A percentile compares a stretch with the other conserved stretches of the same genome.
Conservation (phyloP, 768 basidiomycete species). For the Gymnopilus dilepis region DNA sequence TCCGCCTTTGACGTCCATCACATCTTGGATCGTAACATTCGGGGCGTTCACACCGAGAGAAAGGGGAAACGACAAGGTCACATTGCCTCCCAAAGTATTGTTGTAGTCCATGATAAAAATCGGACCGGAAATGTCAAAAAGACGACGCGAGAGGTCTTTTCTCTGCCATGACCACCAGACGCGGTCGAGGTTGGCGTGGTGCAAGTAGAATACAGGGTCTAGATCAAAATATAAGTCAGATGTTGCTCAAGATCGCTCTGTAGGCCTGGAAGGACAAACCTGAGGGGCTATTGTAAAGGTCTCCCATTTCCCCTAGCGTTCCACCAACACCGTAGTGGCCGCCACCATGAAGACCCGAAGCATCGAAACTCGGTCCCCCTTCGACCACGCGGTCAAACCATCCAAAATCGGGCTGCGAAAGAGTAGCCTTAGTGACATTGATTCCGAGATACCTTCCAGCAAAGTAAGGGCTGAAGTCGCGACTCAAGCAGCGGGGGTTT, state of each 20-base stretch:
- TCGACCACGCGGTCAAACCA: conserved; percentile 23
- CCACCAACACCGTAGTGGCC: conserved; percentile 11
- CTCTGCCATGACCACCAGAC: conserved; percentile 46
- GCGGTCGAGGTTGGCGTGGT: conserved; percentile 45
- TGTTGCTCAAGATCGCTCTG: neutral
- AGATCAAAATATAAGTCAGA: neutral
- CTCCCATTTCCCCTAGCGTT: conserved; percentile 9
- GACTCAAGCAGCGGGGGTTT: conserved; percentile 25
- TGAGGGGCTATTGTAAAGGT: conserved; percentile 13
- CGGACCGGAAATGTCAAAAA: conserved; percentile 31
- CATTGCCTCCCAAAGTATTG: conserved; percentile 24
- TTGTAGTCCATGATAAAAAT: conserved; percentile 25
- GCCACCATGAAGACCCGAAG: conserved; percentile 11
- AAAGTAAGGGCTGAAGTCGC: conserved; percentile 26
- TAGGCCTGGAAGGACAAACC: neutral
- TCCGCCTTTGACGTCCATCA: conserved; percentile 27
- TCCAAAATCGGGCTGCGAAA: conserved; percentile 25
- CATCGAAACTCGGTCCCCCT: conserved; percentile 15
- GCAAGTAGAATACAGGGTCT: conserved; percentile 48
- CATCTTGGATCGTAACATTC: conserved; percentile 27
- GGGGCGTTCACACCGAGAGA: conserved; percentile 26
- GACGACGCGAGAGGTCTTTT: conserved; percentile 16
- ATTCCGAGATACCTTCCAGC: conserved; percentile 21
- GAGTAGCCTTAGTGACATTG: conserved; percentile 16
- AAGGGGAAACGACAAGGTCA: conserved; percentile 28